A percentile compares a stretch with the other conserved stretches of the same genome.
Conservation (phyloP, 2,329 filamentous ascomycete species). For the Aureobasidium sp. region DNA sequence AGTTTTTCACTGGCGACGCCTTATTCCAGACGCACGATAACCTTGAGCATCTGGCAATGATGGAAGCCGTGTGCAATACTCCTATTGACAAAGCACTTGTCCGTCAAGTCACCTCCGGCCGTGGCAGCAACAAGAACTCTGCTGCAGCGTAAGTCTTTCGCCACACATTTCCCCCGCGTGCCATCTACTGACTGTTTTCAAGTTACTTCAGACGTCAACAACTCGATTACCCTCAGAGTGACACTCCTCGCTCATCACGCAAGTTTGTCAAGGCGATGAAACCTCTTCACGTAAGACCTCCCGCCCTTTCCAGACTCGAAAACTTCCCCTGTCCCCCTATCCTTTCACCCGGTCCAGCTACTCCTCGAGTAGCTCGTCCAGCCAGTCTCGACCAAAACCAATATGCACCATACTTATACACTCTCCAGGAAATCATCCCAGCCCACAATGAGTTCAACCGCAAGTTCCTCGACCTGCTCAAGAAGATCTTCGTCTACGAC, state of each 20-base stretch:
- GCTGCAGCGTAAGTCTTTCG: slow-evolving; percentile 44
- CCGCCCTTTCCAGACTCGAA: not conserved
- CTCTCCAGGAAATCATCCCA: slow-evolving; percentile 52
- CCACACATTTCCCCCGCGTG: not conserved
- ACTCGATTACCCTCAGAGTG: slow-evolving; percentile 55
- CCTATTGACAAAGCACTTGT: slow-evolving; percentile 49
- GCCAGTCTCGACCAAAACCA: not conserved
- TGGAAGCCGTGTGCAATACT: slow-evolving; percentile 53
- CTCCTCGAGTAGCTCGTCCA: not conserved
- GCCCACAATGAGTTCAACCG: slow-evolving; percentile 51
- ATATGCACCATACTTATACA: slow-evolving; percentile 17
- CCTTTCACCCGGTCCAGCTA: not conserved
- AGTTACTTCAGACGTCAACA: slow-evolving; percentile 34
- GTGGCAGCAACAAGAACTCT: slow-evolving; percentile 42
- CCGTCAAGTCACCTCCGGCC: slow-evolving; percentile 41
- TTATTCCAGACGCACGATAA: slow-evolving; percentile 63
- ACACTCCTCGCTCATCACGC: slow-evolving; percentile 54
- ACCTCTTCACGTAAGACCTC: slow-evolving; percentile 43
- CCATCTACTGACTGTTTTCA: not conserved
- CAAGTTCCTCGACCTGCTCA: slow-evolving; percentile 54
- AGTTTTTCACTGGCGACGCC: slow-evolving; percentile 61
- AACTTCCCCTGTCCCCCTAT: slow-evolving; percentile 8
- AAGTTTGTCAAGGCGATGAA: slow-evolving; percentile 66
- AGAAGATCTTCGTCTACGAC: slow-evolving; percentile 58
- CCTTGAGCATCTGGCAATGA: slow-evolving; percentile 60